These are phyloP conservation scores for Spathaspora boniae DNA, from an alignment of 805 yeast species.

Conservation along the genomic window DNA sequence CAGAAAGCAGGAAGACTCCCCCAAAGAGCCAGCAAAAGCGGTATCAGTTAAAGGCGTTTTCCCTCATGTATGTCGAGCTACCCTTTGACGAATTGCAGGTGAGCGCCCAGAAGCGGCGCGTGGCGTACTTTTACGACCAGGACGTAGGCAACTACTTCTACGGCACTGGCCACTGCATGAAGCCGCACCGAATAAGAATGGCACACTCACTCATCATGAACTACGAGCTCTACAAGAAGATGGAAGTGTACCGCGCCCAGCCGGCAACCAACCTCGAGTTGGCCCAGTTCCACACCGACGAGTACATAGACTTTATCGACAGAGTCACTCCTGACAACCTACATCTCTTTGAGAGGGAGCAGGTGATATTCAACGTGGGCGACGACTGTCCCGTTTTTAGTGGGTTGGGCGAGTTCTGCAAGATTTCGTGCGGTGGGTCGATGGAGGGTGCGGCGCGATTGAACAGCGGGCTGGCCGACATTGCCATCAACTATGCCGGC, in stretches of 20 bases:
- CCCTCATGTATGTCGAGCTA: conserved; percentile 41
- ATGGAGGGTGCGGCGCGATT: conserved; percentile 92
- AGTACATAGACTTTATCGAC: conserved; percentile 87
- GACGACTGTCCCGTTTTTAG: conserved; percentile 96
- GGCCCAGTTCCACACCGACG: conserved; percentile 98
- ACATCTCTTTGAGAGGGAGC: conserved; percentile 82
- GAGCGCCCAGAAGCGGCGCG: conserved; percentile 36
- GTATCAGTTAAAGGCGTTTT: too few species aligned
- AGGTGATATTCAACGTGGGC: conserved; percentile 90
- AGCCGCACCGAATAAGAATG: conserved; percentile 98
- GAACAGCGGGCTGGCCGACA: conserved; percentile 83
- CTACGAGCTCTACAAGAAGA: conserved; percentile 91
- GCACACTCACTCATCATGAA: conserved; percentile 96
- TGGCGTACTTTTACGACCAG: conserved; percentile 48
- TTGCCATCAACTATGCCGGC: conserved; percentile 95
- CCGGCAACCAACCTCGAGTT: conserved; percentile 97
- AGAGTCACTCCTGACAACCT: conserved; percentile 91
- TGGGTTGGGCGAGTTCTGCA: conserved; percentile 89
- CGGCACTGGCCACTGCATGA: conserved; percentile 99
- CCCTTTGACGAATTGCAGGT: conserved; percentile 46
- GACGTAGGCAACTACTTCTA: conserved; percentile 98
- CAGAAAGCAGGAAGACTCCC: too few species aligned
- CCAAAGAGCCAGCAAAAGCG: too few species aligned
- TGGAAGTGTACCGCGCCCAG: conserved; percentile 96
- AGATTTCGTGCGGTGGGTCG: conserved; percentile 90